Percentiles rank a stretch among this genome's conserved stretches.
Conservation (phyloP, 768 basidiomycete genomes). For the Daedaleopsis nitida region DNA sequence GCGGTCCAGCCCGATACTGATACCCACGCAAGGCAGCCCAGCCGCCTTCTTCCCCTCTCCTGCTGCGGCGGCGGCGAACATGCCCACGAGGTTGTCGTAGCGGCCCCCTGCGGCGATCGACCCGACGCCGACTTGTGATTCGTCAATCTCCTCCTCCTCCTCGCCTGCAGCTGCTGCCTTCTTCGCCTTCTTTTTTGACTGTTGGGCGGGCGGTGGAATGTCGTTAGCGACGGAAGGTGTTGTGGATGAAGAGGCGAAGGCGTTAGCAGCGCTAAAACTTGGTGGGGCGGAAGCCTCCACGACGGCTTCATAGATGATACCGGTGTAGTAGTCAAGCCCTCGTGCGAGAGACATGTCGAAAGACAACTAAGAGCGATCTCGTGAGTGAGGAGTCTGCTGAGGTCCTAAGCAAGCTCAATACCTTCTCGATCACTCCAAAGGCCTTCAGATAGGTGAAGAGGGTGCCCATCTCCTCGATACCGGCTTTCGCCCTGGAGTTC, state of each 20-base stretch:
- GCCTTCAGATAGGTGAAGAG: constrained; percentile 82
- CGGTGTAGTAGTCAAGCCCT: constrained; percentile 98
- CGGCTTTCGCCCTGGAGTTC: constrained; percentile 77
- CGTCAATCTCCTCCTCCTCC: constrained; percentile 87
- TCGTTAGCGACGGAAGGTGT: constrained; percentile 25
- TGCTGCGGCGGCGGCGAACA: constrained; percentile 84
- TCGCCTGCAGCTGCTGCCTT: constrained; percentile 46
- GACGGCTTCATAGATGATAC: constrained; percentile 96
- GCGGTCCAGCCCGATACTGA: constrained; percentile 91
- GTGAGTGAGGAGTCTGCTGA: not conserved
- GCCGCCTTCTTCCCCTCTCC: constrained; percentile 70
- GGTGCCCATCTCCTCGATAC: constrained; percentile 82
- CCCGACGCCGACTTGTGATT: constrained; percentile 93
- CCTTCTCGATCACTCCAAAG: constrained; percentile 79
- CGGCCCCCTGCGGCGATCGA: constrained; percentile 98
- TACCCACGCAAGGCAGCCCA: constrained; percentile 85
- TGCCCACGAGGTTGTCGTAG: constrained; percentile 92
- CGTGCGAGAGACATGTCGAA: constrained; percentile 98
- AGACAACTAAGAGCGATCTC: constrained; percentile 61
- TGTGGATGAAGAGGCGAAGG: constrained; percentile 41
- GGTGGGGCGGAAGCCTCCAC: constrained; percentile 95
- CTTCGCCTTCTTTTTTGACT: constrained; percentile 42
- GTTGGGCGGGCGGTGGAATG: constrained; percentile 30
- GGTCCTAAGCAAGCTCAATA: constrained; percentile 32
- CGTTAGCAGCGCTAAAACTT: constrained; percentile 60